Evolutionary conservation across 108 stramenopile species (phyloP).

Genomic region (Pseudonitzschia multistriata): DNA sequence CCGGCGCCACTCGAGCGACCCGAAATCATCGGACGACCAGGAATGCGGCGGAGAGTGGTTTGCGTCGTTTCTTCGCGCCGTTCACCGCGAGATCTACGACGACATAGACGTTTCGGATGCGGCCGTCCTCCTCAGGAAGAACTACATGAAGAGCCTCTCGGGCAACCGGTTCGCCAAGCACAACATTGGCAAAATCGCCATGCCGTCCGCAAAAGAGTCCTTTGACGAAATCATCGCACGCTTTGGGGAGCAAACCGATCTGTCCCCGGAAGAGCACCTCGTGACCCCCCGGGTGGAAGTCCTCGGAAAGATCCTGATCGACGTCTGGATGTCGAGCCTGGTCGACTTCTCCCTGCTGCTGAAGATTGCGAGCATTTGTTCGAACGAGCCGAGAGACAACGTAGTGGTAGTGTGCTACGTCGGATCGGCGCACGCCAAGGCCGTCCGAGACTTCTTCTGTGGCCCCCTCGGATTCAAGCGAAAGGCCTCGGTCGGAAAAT

Average conservation of each 20-base stretch:
- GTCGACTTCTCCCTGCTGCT: slow-evolving; percentile 35
- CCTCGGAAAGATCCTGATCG: slow-evolving; percentile 45
- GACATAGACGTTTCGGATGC: slow-evolving; percentile 43
- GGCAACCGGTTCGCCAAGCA: slow-evolving; percentile 21
- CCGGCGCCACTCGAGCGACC: slow-evolving; percentile 27
- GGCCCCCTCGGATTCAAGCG: slow-evolving; percentile 30
- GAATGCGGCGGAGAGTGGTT: slow-evolving; percentile 50
- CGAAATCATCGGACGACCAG: slow-evolving; percentile 38
- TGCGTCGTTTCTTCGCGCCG: slow-evolving; percentile 36
- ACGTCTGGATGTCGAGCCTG: slow-evolving; percentile 39
- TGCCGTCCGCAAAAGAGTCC: slow-evolving; percentile 29
- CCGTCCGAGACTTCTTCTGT: slow-evolving; percentile 28
- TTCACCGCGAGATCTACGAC: slow-evolving; percentile 41
- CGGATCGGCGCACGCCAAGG: slow-evolving; percentile 37
- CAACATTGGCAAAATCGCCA: slow-evolving; percentile 41
- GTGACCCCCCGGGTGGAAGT: slow-evolving; percentile 33
- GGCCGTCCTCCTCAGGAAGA: slow-evolving; percentile 32
- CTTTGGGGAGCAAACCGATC: slow-evolving; percentile 2
- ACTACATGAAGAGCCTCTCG: slow-evolving; percentile 23
- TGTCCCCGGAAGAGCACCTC: neutral
- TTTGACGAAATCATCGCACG: slow-evolving; percentile 26
- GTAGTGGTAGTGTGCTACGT: slow-evolving; percentile 37
- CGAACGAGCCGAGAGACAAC: slow-evolving; percentile 22
- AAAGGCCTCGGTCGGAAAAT: slow-evolving; percentile 36
- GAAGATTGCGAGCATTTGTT: slow-evolving; percentile 36